These are phyloP conservation scores for Ziziphus jujuba DNA, from an alignment of 306 rosid genomes.

Conservation along the genomic window DNA sequence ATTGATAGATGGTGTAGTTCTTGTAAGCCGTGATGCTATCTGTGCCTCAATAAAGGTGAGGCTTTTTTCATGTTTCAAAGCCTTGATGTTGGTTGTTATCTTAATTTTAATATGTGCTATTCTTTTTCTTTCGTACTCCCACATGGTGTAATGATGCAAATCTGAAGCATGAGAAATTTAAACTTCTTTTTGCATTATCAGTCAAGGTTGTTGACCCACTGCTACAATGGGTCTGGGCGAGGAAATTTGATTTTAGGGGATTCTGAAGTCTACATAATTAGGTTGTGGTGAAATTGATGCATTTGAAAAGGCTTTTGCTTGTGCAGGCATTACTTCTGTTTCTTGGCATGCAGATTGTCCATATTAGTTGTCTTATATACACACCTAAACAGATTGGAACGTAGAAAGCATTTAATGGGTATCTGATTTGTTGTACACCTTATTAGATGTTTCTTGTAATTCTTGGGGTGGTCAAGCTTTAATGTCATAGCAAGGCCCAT, in stretches of 20 bases:
- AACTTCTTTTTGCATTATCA: background rate
- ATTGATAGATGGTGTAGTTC: slow-evolving; percentile 84
- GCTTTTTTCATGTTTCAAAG: slow-evolving; percentile 21
- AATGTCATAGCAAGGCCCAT: too few species aligned
- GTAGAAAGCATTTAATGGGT: too few species aligned
- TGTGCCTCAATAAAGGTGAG: slow-evolving; percentile 95
- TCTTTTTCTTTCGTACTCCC: background rate
- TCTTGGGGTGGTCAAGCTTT: too few species aligned
- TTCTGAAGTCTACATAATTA: background rate
- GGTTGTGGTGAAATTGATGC: background rate
- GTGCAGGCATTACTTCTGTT: background rate
- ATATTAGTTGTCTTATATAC: too few species aligned
- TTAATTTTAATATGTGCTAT: background rate
- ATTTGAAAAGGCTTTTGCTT: background rate
- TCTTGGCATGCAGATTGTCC: background rate
- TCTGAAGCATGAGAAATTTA: background rate
- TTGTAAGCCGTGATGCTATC: slow-evolving; percentile 88
- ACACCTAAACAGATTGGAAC: too few species aligned
- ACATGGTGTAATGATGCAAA: background rate
- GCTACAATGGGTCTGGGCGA: background rate
- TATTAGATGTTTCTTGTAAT: too few species aligned
- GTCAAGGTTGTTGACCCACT: background rate
- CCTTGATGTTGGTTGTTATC: slow-evolving; percentile 13
- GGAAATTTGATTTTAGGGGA: background rate
- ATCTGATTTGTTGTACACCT: too few species aligned